Evolutionary conservation across 805 yeast species (phyloP).

Genomic region (Yamadazyma ubonensis): DNA sequence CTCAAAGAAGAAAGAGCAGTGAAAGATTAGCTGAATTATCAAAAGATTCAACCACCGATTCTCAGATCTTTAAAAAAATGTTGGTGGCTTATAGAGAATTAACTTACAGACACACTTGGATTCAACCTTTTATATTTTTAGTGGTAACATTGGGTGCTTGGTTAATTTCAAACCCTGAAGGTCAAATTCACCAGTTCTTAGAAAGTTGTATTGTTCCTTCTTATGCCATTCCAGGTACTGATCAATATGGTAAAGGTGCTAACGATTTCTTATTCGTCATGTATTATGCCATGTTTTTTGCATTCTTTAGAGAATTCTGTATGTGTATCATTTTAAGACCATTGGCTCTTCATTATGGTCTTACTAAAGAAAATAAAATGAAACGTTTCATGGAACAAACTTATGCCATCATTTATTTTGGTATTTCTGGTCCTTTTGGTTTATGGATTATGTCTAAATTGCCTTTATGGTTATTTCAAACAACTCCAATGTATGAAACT

Average conservation of each 20-base stretch:
- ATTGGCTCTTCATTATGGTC: conserved; percentile 53
- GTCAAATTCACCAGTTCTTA: conserved; percentile 55
- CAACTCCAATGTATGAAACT: conserved; percentile 70
- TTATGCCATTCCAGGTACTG: conserved; percentile 58
- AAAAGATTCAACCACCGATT: conserved; percentile 36
- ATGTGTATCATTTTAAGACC: conserved; percentile 85
- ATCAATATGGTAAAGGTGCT: conserved; percentile 82
- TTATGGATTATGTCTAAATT: conserved; percentile 77
- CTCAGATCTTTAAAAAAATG: conserved; percentile 55
- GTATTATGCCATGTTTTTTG: conserved; percentile 81
- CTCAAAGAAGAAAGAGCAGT: conserved; percentile 33
- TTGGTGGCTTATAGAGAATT: conserved; percentile 60
- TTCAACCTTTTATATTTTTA: conserved; percentile 58
- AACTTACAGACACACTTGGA: conserved; percentile 66
- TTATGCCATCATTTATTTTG: conserved; percentile 79
- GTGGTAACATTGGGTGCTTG: conserved; percentile 42
- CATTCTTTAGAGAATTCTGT: conserved; percentile 84
- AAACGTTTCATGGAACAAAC: conserved; percentile 92
- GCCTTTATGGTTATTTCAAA: conserved; percentile 89
- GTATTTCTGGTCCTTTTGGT: conserved; percentile 81
- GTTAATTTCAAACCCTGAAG: conserved; percentile 55
- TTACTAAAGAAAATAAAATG: conserved; percentile 54
- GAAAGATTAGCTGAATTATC: conserved; percentile 33
- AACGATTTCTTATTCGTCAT: conserved; percentile 78
- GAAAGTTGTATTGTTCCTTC: conserved; percentile 65